A percentile compares a stretch with the other conserved stretches of the same genome.
phyloP scores from a whole-genome alignment of 371 early-diverging fungal species.

The Mortierella sp. region DNA sequence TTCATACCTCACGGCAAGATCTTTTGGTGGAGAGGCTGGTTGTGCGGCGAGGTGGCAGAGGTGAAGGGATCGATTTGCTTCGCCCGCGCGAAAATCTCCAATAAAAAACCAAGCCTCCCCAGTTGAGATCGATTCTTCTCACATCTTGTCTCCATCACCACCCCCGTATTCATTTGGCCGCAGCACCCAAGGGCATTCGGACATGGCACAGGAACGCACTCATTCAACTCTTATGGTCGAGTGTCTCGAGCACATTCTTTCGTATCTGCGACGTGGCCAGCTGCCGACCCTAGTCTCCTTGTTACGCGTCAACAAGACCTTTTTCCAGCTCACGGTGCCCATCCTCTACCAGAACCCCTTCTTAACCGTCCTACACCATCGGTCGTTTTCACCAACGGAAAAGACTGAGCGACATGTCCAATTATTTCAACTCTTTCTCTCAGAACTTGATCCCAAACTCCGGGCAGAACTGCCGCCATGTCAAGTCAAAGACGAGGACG shows the following conservation, averaged over 20 bases:
- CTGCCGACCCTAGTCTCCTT: constrained; percentile 29
- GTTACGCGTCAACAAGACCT: constrained; percentile 39
- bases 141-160: too few relatives aligned
- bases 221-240: constrained; percentile 17
- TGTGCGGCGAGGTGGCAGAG: too few relatives aligned
- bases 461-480: constrained; percentile 16
- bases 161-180: too few relatives aligned
- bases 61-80: too few relatives aligned
- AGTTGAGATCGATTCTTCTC: too few relatives aligned
- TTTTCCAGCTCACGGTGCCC: constrained; percentile 29
- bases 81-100: too few relatives aligned
- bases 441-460: constrained; percentile 30
- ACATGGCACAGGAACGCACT: too few relatives aligned
- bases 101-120: too few relatives aligned
- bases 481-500: constrained; percentile 17
- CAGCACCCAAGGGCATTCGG: too few relatives aligned
- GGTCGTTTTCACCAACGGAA: constrained; percentile 8
- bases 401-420: constrained; percentile 11
- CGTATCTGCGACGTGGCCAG: constrained; percentile 32
- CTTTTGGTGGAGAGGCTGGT: too few relatives aligned
- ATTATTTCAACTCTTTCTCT: constrained; percentile 28
- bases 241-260: constrained; percentile 24
- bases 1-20: too few relatives aligned
- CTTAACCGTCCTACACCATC: constrained; percentile 9
- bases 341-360: constrained; percentile 47